phyloP scores from a whole-genome alignment of 306 rosid genomes.

The Corylus heterophylla region DNA sequence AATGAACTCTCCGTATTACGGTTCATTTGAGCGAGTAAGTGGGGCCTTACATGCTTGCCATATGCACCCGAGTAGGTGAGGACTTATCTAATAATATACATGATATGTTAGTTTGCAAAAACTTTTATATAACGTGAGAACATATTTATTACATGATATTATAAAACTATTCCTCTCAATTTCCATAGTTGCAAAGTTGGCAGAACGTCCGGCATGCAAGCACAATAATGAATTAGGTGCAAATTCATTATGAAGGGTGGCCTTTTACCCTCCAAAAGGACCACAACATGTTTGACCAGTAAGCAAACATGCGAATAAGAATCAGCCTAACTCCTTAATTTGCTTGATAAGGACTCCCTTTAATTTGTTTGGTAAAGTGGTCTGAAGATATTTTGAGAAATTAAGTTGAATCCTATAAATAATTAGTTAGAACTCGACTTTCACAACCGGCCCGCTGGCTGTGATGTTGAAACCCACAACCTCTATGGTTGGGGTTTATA shows the following conservation, averaged over 20 bases:
- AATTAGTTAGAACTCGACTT: slow-evolving; percentile 1
- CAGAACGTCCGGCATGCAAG: background rate
- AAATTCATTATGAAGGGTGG: slow-evolving; percentile 11
- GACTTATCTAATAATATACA: too few species aligned
- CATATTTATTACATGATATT: too few species aligned
- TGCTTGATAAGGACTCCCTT: background rate
- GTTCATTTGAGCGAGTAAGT: too few species aligned
- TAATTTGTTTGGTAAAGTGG: background rate
- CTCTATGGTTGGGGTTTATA: background rate
- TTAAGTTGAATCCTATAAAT: too few species aligned
- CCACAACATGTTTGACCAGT: slow-evolving; percentile 4
- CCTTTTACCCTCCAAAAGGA: slow-evolving; percentile 13
- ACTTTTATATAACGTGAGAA: too few species aligned
- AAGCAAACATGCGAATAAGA: background rate
- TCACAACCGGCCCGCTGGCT: background rate
- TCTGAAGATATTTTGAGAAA: background rate
- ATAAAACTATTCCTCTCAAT: too few species aligned
- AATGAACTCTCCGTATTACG: too few species aligned
- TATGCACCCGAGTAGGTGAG: too few species aligned
- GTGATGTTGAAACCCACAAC: background rate
- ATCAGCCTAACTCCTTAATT: slow-evolving; percentile 9
- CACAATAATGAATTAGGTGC: slow-evolving; percentile 3
- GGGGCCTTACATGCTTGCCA: too few species aligned
- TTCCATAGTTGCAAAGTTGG: background rate
- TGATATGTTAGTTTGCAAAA: too few species aligned